Evolutionary conservation across 2,329 filamentous ascomycete genomes (phyloP), one percentile per base, ranked within the genome.

Genomic region (Saccharata proteae): DNA sequence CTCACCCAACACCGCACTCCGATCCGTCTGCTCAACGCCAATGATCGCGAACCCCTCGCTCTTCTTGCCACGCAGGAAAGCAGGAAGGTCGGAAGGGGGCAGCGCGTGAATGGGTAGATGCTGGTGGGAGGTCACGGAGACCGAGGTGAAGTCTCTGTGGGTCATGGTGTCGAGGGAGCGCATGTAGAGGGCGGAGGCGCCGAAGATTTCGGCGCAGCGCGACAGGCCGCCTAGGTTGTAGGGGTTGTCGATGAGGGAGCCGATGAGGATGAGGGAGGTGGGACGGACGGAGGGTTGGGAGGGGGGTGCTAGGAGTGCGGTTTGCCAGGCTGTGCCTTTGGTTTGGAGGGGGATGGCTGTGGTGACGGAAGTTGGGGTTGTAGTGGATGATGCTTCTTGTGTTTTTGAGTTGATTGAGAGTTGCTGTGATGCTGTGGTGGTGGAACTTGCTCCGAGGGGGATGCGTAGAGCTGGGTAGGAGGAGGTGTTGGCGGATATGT

Each of bases 11-110:
- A 68, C 43, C 0, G 60, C 48, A 30, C 58, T 63, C 1, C 58
- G 51, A 43, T 69, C 64, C 12, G 66, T 70, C 48, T 70, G 66
- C 45, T 70, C 66, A 6, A 70, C 60, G 0, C 64, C 65, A 3
- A 69, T 59, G n/a, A 67, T 52, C n/a, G 49, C 52, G 33, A 59
- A 69, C 0, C 65, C 65, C 28, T 61, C 54, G n/a, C 42, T 45
- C 39, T 62, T 62, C 44, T 57, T 56, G 11, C 43, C 40, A 1
- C 49, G 42, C 4, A 69, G 40, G 25, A 58, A 67, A 1, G 41
- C 42, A 1, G 57, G 50, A 1, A 62, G 40, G 4, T 37, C 44
- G 0, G 33, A 17, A 3, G 42, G 41, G 26, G 48, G 49, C 1
- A 59, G 38, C 29, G 60, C 54, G 7, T 49, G 36, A 32, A 70